Evolutionary conservation across 441 rosid genomes (phyloP).

Genomic region (Viola pubescens): DNA sequence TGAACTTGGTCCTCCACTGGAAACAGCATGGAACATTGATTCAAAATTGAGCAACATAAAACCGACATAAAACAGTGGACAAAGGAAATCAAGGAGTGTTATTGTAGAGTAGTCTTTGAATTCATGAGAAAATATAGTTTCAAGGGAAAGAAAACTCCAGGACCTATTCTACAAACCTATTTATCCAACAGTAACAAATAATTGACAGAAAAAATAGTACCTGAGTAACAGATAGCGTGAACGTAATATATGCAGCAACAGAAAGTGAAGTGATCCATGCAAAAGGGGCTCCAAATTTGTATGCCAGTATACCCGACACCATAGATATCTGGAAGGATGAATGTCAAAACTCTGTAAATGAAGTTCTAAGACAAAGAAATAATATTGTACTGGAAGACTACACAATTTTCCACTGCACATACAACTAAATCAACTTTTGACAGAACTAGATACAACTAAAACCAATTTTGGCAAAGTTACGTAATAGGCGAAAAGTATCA

Average conservation of each 20-base stretch:
- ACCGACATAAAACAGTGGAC: not conserved
- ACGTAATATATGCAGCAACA: constrained; percentile 64
- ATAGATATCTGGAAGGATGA: constrained; percentile 64
- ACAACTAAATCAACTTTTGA: constrained; percentile 9
- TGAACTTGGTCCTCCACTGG: constrained; percentile 83
- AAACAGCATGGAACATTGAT: constrained; percentile 19
- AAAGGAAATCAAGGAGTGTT: too few species aligned
- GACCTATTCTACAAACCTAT: not conserved
- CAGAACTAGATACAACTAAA: not conserved
- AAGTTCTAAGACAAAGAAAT: constrained; percentile 21
- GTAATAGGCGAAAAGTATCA: not conserved
- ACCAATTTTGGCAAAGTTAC: constrained; percentile 8
- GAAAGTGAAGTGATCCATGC: constrained; percentile 78
- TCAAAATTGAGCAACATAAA: constrained; percentile 1
- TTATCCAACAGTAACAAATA: constrained; percentile 4
- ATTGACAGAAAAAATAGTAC: constrained; percentile 32
- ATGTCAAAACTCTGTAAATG: constrained; percentile 31
- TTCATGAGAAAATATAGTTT: too few species aligned
- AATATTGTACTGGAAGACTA: constrained; percentile 5
- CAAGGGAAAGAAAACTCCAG: too few species aligned
- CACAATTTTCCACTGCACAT: not conserved
- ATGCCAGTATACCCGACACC: constrained; percentile 84
- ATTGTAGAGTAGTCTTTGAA: too few species aligned
- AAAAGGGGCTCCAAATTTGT: constrained; percentile 82
- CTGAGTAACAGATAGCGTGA: constrained; percentile 88